phyloP scores from a whole-genome alignment of 352 stramenopile genomes.

The Globisporangium parvum region DNA sequence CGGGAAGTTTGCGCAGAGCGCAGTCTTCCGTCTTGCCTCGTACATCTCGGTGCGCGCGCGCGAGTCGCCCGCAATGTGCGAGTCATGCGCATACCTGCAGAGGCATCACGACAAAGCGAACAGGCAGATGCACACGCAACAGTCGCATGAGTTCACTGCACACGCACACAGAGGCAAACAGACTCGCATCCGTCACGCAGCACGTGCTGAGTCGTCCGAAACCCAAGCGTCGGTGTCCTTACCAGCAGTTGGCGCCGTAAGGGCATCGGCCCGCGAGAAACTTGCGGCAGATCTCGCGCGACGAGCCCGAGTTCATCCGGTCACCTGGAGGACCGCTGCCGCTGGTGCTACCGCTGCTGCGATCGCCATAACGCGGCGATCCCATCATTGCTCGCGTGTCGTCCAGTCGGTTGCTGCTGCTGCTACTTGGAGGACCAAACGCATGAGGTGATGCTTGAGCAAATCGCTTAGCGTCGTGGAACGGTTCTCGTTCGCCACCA shows the following conservation, averaged over 20 bases:
- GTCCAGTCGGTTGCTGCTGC: background rate
- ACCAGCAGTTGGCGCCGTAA: constrained; percentile 81
- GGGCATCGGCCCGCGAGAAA: constrained; percentile 62
- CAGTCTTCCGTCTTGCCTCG: constrained; percentile 60
- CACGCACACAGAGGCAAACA: constrained; percentile 5
- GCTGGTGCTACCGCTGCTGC: constrained; percentile 2
- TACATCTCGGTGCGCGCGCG: constrained; percentile 26
- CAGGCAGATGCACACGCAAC: background rate
- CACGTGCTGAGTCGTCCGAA: no score
- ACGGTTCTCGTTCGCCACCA: constrained; percentile 7
- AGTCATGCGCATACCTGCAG: constrained; percentile 55
- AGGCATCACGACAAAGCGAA: constrained; percentile 9
- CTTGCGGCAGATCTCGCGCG: constrained; percentile 69
- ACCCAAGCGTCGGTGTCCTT: constrained; percentile 19
- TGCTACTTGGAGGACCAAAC: background rate
- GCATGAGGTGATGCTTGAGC: background rate
- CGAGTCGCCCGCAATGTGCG: constrained; percentile 9
- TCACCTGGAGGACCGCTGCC: constrained; percentile 8
- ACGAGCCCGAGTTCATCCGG: constrained; percentile 27
- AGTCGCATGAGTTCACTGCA: constrained; percentile 1
- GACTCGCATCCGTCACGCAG: constrained; percentile 7
- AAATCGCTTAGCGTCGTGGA: constrained; percentile 14
- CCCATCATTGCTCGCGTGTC: background rate
- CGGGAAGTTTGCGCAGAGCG: constrained; percentile 72
- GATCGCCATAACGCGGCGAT: background rate